phyloP scores from a whole-genome alignment of 2,329 filamentous ascomycete species.

The Penicillium sp. region DNA sequence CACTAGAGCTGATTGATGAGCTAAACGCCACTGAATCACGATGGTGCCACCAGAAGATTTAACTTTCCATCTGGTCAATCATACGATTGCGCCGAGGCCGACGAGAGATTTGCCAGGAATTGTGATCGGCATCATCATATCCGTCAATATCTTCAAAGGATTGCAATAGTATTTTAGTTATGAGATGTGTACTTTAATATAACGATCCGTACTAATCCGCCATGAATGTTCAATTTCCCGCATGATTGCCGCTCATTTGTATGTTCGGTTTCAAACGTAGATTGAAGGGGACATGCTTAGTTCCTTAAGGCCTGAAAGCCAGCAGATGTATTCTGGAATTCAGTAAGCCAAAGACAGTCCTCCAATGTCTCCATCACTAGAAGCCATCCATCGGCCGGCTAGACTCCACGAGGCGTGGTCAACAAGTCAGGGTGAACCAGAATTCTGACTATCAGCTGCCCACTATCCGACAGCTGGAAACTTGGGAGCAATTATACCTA shows the following conservation, averaged over 20 bases:
- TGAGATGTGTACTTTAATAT: neutral
- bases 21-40: neutral
- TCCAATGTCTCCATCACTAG: neutral
- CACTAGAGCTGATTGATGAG: neutral
- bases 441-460: conserved; percentile 2
- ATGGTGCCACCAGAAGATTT: neutral
- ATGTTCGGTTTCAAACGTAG: neutral
- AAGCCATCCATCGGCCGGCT: neutral
- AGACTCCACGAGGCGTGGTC: neutral
- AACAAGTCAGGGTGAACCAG: conserved; percentile 1
- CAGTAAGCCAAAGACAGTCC: neutral
- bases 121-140: neutral
- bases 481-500: neutral
- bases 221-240: neutral
- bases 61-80: neutral
- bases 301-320: neutral
- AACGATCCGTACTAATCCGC: neutral
- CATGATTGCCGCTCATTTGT: neutral
- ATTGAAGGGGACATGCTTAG: neutral
- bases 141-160: neutral
- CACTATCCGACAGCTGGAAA: neutral
- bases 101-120: neutral
- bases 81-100: neutral
- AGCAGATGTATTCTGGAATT: neutral
- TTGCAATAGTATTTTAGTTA: neutral